Base-by-base conservation (phyloP, 257 asterid species). In the Gentiana macrophylla region DNA sequence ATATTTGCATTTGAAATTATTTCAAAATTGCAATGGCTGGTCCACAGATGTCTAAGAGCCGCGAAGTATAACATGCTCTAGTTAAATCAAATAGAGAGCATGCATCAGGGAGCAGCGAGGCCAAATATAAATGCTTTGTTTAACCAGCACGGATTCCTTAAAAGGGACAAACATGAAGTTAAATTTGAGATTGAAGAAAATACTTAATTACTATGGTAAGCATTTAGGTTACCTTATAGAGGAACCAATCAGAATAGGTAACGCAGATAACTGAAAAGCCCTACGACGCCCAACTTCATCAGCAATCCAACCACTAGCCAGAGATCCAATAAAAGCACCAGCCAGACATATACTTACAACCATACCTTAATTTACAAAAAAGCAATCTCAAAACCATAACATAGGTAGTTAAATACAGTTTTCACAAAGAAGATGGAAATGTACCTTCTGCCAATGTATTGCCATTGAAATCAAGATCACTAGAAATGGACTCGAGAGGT, bases 301-400 rank as follows among this genome's bases (percentile, higher is more conserved):
- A 58, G 97, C 97, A 73, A 89, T 66, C 92, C 83, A 81, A 66
- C 97, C 97, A 74, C 97, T 86, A 51, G 70, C 12, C 62, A 82
- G 63, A 58, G 94, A 84, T 65, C 97, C 96, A 72, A 74, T 55
- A 72, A 90, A 90, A 66, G 96, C 97, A 74, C 94, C 96, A 62
- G 86, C 96, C 45, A 90, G 84, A 67, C 76, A 72, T 38, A 80
- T 86, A 71, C 97, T 90, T n/a, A 90, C 96, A 61, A 90, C 97
- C 71, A 84, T 70, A 61, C 97, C 97, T 89, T 75, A 65, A 62
- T 62, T 57, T 59, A 64, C 47, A 63, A 24, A 9, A 57, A 32
- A 37, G 58, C 9, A 34, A 56, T 57, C 57, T 52, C 55, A 64
- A 35, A 44, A 47, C 34, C 34, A 6, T 37, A 55, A 62, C 68